Evolutionary conservation across 352 stramenopile species (phyloP).

Genomic region (Globisporangium recalcitrans): DNA sequence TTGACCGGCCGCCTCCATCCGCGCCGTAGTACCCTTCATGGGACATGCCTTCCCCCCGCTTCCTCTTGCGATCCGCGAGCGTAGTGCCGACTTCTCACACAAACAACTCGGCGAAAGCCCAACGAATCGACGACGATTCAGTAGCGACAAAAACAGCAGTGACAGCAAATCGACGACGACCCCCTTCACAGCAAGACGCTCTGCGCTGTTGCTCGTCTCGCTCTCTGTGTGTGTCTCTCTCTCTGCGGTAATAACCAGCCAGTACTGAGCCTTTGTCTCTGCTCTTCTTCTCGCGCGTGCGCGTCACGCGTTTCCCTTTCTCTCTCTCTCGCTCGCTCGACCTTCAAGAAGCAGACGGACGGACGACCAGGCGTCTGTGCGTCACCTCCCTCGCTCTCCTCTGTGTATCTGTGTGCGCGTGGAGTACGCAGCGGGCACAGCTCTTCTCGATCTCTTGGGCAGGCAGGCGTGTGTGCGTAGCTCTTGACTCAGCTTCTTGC

Average conservation of each 20-base stretch:
- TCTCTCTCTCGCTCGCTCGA: background rate
- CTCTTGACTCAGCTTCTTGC: background rate
- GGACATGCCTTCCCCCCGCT: slow-evolving; percentile 58
- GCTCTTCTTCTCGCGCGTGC: background rate
- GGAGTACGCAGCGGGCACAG: too few relatives aligned
- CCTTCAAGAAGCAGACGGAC: slow-evolving; percentile 2
- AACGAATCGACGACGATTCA: slow-evolving; percentile 3
- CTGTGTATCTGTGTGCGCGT: background rate
- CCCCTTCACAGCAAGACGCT: background rate
- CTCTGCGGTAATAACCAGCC: background rate
- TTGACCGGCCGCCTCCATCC: slow-evolving; percentile 25
- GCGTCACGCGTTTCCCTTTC: background rate
- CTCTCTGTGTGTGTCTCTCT: background rate
- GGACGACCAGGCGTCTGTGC: background rate
- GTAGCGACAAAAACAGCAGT: background rate
- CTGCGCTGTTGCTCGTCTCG: background rate
- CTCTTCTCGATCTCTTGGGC: too few relatives aligned
- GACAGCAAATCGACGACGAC: background rate
- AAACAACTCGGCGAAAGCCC: slow-evolving; percentile 2
- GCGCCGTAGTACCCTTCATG: slow-evolving; percentile 55
- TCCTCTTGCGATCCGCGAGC: slow-evolving; percentile 49
- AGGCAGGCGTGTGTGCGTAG: too few relatives aligned
- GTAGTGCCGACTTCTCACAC: slow-evolving; percentile 14
- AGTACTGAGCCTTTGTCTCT: background rate
- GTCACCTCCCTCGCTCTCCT: background rate